Conservation (phyloP, 805 yeast species). For the Pichia cabralensis region DNA sequence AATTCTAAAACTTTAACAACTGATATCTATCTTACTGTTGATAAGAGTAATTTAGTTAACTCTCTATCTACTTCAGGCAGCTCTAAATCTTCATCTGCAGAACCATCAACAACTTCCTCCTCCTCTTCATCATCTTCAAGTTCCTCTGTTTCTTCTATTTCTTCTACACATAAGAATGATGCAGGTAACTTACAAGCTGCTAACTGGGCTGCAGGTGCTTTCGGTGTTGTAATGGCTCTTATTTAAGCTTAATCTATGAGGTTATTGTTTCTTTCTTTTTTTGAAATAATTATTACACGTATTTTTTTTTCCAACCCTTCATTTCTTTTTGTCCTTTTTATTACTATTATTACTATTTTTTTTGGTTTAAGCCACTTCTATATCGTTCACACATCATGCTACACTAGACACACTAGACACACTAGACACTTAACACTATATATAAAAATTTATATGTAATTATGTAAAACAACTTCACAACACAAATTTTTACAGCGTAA, state of each 20-base stretch:
- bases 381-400: no score
- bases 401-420: no score
- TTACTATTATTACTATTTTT: no score
- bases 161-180: conserved; percentile 18
- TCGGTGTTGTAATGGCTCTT: conserved; percentile 30
- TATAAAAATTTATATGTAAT: no score
- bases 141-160: conserved; percentile 13
- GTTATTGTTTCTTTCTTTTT: conserved; percentile 6
- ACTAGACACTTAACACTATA: no score
- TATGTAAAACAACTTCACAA: no score
- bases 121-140: conserved; percentile 13
- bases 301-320: no score
- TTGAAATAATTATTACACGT: no score
- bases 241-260: conserved; percentile 21
- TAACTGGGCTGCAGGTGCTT: conserved; percentile 23
- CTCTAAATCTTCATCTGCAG: conserved; percentile 4
- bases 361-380: no score
- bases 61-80: conserved; percentile 18
- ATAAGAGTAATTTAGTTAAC: conserved; percentile 25
- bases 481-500: no score
- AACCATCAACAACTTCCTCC: conserved; percentile 9
- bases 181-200: conserved; percentile 14
- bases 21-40: conserved; percentile 14
- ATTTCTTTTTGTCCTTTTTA: no score
- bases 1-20: conserved; percentile 6